A percentile compares a stretch with the other conserved stretches of the same genome.
Conservation (phyloP, 371 early-diverging fungal genomes). For the Lichtheimia ramosa region DNA sequence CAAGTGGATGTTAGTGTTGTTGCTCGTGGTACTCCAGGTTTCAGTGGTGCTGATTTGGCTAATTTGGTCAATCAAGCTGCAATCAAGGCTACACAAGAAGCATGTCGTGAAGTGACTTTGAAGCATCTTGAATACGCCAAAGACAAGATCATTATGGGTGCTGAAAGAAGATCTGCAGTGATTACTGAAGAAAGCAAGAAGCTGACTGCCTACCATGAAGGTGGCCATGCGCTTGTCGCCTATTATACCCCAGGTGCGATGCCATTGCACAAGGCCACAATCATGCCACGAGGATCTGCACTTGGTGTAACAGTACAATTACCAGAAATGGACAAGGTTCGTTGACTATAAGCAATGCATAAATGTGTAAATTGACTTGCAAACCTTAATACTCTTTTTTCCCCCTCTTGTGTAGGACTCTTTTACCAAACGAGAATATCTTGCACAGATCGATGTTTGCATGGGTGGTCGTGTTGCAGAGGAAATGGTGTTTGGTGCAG, state of each 20-base stretch:
- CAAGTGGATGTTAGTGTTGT: constrained; percentile 81
- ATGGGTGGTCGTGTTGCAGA: constrained; percentile 98
- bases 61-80: constrained; percentile 96
- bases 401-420: constrained; percentile 48
- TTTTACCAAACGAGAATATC: constrained; percentile 79
- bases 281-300: constrained; percentile 94
- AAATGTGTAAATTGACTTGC: neutral
- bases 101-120: constrained; percentile 66
- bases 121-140: constrained; percentile 94
- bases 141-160: constrained; percentile 97
- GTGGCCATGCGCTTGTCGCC: constrained; percentile 96
- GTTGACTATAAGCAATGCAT: neutral
- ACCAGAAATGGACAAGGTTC: constrained; percentile 89
- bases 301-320: constrained; percentile 93
- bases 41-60: constrained; percentile 97
- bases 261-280: constrained; percentile 98
- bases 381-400: neutral
- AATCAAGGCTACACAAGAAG: constrained; percentile 87
- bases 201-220: constrained; percentile 97
- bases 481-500: constrained; percentile 89
- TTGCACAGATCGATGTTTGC: constrained; percentile 92
- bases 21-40: constrained; percentile 97
- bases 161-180: constrained; percentile 90
- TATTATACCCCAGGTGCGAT: constrained; percentile 93
- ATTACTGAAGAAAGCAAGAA: constrained; percentile 86